phyloP scores from a whole-genome alignment of 2,329 filamentous ascomycete genomes.

The Dactylonectria estremocensis region DNA sequence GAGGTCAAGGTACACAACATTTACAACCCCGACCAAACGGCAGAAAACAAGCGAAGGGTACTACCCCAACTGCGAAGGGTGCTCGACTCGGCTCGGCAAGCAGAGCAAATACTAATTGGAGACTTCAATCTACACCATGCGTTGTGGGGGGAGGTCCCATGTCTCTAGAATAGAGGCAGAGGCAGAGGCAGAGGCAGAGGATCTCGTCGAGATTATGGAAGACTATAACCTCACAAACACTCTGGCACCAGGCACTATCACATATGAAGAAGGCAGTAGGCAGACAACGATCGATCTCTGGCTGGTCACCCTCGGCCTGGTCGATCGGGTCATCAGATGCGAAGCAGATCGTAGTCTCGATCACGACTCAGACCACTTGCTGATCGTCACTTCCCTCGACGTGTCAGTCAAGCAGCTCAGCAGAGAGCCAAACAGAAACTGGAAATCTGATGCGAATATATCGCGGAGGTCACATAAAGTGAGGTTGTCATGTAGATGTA shows the following conservation, averaged over 20 bases:
- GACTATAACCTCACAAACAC: slow-evolving; percentile 12
- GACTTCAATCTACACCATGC: slow-evolving; percentile 20
- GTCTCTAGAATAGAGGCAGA: slow-evolving; percentile 6
- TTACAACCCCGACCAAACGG: slow-evolving; percentile 10
- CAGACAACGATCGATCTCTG: neutral
- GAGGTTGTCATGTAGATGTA: too few species aligned
- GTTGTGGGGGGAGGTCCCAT: slow-evolving; percentile 4
- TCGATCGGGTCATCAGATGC: neutral
- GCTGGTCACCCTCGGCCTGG: neutral
- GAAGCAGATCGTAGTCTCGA: neutral
- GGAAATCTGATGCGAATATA: too few species aligned
- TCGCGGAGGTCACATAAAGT: too few species aligned
- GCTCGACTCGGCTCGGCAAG: slow-evolving; percentile 2
- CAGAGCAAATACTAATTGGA: slow-evolving; percentile 14
- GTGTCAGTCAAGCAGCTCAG: neutral
- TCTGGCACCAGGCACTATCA: neutral
- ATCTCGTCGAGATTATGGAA: slow-evolving; percentile 15
- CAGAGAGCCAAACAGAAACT: neutral
- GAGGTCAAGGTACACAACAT: slow-evolving; percentile 13
- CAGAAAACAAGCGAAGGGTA: slow-evolving; percentile 7
- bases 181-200: slow-evolving; percentile 10
- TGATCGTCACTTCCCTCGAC: neutral
- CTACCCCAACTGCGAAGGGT: slow-evolving; percentile 6
- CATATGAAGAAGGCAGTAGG: neutral
- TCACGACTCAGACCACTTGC: neutral